These are phyloP conservation scores for Debaryomyces hansenii DNA, from an alignment of 805 yeast species.

Conservation along the genomic window DNA sequence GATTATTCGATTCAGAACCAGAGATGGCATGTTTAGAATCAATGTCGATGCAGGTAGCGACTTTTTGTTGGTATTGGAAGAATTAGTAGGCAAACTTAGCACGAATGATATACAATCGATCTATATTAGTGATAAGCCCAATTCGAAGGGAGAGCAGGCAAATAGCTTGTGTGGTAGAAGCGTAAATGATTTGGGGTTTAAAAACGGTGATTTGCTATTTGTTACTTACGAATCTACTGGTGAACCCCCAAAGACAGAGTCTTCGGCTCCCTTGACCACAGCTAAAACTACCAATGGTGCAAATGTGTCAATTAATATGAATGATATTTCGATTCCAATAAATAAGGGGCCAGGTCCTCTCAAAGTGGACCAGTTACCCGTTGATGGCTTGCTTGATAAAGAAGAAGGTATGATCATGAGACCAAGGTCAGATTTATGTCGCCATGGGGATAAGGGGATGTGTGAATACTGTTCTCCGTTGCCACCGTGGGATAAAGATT, in stretches of 20 bases:
- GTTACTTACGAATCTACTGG: conserved; percentile 30
- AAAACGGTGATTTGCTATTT: conserved; percentile 61
- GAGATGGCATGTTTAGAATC: conserved; percentile 79
- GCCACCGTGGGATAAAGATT: conserved; percentile 89
- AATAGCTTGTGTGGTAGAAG: conserved; percentile 34
- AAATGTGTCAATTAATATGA: not conserved
- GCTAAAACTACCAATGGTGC: not conserved
- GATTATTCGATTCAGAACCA: conserved; percentile 73
- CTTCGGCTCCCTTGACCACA: not conserved
- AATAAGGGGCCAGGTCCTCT: conserved; percentile 5
- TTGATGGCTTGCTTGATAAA: conserved; percentile 67
- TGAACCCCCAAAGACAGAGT: not conserved
- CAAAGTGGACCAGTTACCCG: conserved; percentile 52
- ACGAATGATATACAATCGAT: conserved; percentile 22
- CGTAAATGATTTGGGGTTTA: conserved; percentile 46
- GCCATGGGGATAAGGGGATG: conserved; percentile 93
- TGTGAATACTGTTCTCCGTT: conserved; percentile 95
- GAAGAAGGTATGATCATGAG: conserved; percentile 75
- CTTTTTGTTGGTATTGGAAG: conserved; percentile 46
- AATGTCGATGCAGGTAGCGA: conserved; percentile 45
- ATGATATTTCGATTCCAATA: not conserved
- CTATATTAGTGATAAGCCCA: conserved; percentile 46
- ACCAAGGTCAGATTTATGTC: conserved; percentile 61
- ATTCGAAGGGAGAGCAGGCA: conserved; percentile 42
- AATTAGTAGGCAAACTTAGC: conserved; percentile 28